Evolutionary conservation across 331 rosid genomes (phyloP).

Genomic region (Phaseolus coccineus): DNA sequence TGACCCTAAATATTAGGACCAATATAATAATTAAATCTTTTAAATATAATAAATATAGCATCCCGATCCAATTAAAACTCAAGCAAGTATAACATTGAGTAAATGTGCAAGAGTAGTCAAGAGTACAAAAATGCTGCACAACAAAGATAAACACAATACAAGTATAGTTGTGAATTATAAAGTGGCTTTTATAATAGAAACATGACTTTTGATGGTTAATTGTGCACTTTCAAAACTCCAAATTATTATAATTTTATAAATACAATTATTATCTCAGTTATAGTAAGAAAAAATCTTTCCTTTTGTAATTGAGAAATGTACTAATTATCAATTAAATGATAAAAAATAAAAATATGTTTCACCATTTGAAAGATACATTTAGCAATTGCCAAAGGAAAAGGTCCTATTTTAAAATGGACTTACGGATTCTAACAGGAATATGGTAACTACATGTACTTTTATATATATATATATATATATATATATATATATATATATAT

Average conservation of each 20-base stretch:
- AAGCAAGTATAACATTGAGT: slow-evolving; percentile 1
- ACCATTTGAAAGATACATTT: too few relatives aligned
- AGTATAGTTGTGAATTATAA: neutral
- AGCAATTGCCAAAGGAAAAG: too few relatives aligned
- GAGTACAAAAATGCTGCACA: neutral
- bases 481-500: too few relatives aligned
- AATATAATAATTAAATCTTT: too few relatives aligned
- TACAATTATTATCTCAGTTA: too few relatives aligned
- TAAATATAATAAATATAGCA: neutral
- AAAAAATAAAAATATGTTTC: too few relatives aligned
- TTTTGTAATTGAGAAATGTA: too few relatives aligned
- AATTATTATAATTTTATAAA: neutral
- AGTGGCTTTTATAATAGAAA: neutral
- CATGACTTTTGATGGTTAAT: neutral
- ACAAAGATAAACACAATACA: slow-evolving; percentile 22
- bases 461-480: neutral
- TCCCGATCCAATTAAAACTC: slow-evolving; percentile 18
- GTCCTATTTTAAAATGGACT: neutral
- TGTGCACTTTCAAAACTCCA: neutral
- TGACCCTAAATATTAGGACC: too few relatives aligned
- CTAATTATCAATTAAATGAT: too few relatives aligned
- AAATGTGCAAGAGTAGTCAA: neutral
- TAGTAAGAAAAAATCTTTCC: too few relatives aligned
- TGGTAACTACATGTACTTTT: neutral
- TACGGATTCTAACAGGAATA: neutral